phyloP scores from a whole-genome alignment of 306 rosid genomes.

The Begonia masoniana region DNA sequence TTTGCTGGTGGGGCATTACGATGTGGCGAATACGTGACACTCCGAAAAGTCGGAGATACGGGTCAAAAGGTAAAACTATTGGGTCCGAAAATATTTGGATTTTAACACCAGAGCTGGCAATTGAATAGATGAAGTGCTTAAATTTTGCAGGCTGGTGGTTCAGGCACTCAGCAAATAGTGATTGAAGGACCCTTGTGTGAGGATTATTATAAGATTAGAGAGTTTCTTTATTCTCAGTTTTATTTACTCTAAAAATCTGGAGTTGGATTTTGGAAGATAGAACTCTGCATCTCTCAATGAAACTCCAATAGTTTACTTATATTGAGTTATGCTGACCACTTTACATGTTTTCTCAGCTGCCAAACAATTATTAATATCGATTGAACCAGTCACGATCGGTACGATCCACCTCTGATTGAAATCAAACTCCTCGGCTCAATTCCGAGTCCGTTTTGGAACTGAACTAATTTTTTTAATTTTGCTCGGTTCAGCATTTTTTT shows the following conservation, averaged over 20 bases:
- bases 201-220: slow-evolving; percentile 76
- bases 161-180: slow-evolving; percentile 79
- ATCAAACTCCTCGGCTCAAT: no score
- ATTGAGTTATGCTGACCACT: no score
- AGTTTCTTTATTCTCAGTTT: slow-evolving; percentile 69
- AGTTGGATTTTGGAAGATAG: no score
- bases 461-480: no score
- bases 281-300: no score
- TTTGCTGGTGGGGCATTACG: slow-evolving; percentile 78
- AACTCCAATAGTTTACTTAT: no score
- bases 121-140: background rate
- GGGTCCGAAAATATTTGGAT: background rate
- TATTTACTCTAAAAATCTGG: slow-evolving; percentile 41
- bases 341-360: no score
- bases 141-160: slow-evolving; percentile 62
- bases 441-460: no score
- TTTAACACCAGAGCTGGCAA: background rate
- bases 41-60: slow-evolving; percentile 86
- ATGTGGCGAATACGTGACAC: slow-evolving; percentile 85
- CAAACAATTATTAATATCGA: no score
- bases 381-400: no score
- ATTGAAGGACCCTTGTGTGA: slow-evolving; percentile 90
- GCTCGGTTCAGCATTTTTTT: no score
- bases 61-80: slow-evolving; percentile 51
- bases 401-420: no score